Conservation (phyloP, 495 filamentous ascomycete species). For the Friedmanniomyces simplex region DNA sequence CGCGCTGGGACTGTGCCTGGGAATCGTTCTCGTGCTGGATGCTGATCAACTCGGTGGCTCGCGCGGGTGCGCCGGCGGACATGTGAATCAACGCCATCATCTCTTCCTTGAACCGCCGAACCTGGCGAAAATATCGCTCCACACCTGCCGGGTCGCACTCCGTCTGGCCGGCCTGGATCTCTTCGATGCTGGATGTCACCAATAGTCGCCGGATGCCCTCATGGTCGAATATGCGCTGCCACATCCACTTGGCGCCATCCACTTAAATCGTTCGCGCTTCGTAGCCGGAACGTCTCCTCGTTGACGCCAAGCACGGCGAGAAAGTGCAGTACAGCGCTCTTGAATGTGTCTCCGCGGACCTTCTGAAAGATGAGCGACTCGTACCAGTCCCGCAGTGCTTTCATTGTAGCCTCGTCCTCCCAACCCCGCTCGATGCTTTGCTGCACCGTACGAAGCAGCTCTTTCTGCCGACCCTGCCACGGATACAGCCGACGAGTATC, state of each 20-base stretch:
- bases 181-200: neutral
- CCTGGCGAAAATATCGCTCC: neutral
- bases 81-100: conserved; percentile 11
- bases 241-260: neutral
- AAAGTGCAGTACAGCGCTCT: conserved; percentile 10
- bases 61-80: conserved; percentile 2
- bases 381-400: conserved; percentile 1
- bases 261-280: conserved; percentile 1
- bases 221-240: neutral
- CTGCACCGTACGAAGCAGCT: neutral
- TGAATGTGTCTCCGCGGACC: conserved; percentile 6
- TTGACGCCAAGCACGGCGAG: conserved; percentile 9
- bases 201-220: neutral
- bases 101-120: conserved; percentile 1
- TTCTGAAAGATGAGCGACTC: conserved; percentile 10
- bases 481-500: conserved; percentile 2
- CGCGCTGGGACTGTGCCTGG: neutral
- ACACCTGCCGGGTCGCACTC: neutral
- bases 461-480: conserved; percentile 3
- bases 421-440: neutral
- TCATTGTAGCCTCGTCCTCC: conserved; percentile 1
- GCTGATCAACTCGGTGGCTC: conserved; percentile 6
- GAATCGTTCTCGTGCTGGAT: neutral
- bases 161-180: neutral
- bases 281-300: conserved; percentile 2